Evolutionary conservation across 2,329 filamentous ascomycete genomes (phyloP), one percentile per base, ranked within the genome.

Genomic region (Tolypocladium album): DNA sequence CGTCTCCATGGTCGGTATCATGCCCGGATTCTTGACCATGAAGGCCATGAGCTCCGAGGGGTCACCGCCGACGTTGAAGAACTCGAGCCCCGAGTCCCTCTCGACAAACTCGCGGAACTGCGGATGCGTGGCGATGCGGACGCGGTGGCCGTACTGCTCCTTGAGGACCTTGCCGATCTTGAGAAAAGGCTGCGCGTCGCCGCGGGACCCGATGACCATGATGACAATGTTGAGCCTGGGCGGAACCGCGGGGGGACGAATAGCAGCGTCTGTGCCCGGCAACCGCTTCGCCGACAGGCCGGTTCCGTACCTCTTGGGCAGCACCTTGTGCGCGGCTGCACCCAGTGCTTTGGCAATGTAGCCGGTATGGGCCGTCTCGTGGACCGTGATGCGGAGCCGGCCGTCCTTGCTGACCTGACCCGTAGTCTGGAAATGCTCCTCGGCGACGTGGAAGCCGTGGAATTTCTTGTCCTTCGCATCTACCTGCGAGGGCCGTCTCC

Each of bases 1-100:
- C 0, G 87, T 88, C 63, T 89, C 84, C 31, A 92, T 75, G 1
- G 82, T 88, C 0, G 90, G 89, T 2, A 94, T 88, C 71, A 93
- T 79, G 4, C 89, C 88, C 0, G 84, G 88, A 67, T 93, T 92
- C 74, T 91, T 91, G 40, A 92, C 88, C 90, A 94, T 93, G 71
- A 92, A 93, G 0, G 88, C 87, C 90, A 93, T 93, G 1, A 94
- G 77, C 71, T 92, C 88, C 0, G 87, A 84, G 2, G 90, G 90
- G 66, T 93, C 86, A 1, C 90, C 90, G 1, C 89, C 89, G 2
- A 92, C 83, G 1, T 84, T 87, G 72, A 92, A 93, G 74, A 93
- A 93, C 66, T 93, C 89, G 0, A 93, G 78, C 0, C 85, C 87
- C 0, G 79, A 85, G 63, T 91, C 87, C 56, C 87, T 80, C 66